Evolutionary conservation across 495 filamentous ascomycete species (phyloP), one percentile per base, ranked within the genome.

Genomic region (Penicillium crystallinum): DNA sequence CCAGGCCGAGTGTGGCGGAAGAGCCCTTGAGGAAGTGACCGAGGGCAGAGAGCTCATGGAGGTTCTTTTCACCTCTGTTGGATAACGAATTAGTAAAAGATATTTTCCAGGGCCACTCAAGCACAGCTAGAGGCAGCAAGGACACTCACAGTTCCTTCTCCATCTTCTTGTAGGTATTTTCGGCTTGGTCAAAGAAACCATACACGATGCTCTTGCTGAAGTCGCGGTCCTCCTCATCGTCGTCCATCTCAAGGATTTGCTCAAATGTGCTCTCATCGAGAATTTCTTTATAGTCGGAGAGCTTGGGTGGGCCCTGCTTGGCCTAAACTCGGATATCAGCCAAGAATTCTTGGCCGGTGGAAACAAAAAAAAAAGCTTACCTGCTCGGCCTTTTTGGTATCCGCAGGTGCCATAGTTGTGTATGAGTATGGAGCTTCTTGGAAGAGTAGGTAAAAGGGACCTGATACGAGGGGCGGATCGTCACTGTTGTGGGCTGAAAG

Each of bases 21-120:
- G 92, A 97, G 34, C 93, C 93, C 71, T 98, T 98, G 47, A 98
- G 76, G 74, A 96, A 98, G 71, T 98, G 93, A 21, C 93, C 93
- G 22, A 95, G 82, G 14, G 75, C 76, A 15, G 91, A 96, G 14
- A 98, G 83, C 49, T 82, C 72, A 3, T 67, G 66, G 33, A 97
- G 83, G 52, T 95, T 77, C 53, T 74, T 72, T 10, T 76, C 59
- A 54, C 78, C 63, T 31, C 92, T 97, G 58, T 39, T 27, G 27
- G 49, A 31, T 18, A 8, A 44, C 63, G 15, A 52, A 43, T 50
- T 23, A 56, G 49, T 46, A 29, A 18, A 29, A 25, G 2, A 17
- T 8, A 11, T 17, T 21, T 19, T 44, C 22, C 11, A 9, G 0
- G 35, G 15, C 5, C 17, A 7, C 23, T 7, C 3, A 7, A 3